Evolutionary conservation across 352 stramenopile genomes (phyloP).

Genomic region (Pythium brassicae): DNA sequence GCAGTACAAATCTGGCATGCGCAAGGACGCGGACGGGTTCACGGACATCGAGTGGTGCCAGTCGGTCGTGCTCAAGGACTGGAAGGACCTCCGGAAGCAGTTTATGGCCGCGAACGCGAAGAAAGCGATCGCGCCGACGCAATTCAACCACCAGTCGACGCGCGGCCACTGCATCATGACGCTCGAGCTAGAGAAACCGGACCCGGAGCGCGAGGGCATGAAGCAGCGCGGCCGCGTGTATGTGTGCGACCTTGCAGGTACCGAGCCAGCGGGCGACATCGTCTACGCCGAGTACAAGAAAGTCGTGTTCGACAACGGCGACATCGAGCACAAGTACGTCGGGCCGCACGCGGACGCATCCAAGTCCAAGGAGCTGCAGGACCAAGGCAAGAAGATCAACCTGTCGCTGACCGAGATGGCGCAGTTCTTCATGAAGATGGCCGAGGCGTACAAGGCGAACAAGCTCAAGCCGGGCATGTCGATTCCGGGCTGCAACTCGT

Average conservation of each 20-base stretch:
- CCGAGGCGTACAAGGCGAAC: constrained; percentile 91
- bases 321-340: constrained; percentile 91
- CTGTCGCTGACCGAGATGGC: constrained; percentile 94
- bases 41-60: constrained; percentile 96
- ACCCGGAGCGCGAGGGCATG: constrained; percentile 86
- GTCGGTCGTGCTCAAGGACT: constrained; percentile 89
- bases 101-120: constrained; percentile 91
- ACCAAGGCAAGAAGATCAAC: constrained; percentile 96
- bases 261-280: constrained; percentile 92
- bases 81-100: constrained; percentile 88
- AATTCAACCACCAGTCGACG: constrained; percentile 95
- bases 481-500: constrained; percentile 93
- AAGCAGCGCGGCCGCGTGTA: constrained; percentile 90
- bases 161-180: constrained; percentile 95
- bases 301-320: constrained; percentile 85
- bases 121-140: constrained; percentile 91
- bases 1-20: constrained; percentile 94
- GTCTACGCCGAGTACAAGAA: constrained; percentile 94
- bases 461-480: constrained; percentile 92
- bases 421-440: constrained; percentile 98
- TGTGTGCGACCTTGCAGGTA: constrained; percentile 92
- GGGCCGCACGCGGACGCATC: constrained; percentile 85
- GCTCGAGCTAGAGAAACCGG: constrained; percentile 91
- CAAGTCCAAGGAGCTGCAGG: constrained; percentile 93
- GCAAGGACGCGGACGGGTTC: constrained; percentile 92